phyloP scores from a whole-genome alignment of 2,329 filamentous ascomycete genomes.

The Nemania sp. region DNA sequence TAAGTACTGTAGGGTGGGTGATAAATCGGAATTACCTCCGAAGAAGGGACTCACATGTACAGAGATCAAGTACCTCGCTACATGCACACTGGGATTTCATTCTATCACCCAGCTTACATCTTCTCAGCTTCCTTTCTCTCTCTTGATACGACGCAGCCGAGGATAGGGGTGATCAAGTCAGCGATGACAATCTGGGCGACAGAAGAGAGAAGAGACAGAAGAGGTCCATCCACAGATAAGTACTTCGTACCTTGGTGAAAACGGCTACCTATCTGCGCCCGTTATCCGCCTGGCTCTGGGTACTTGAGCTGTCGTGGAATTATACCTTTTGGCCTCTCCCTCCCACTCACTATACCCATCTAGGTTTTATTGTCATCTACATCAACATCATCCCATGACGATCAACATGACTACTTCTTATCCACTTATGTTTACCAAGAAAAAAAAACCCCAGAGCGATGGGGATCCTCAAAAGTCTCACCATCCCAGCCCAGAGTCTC shows the following conservation, averaged over 20 bases:
- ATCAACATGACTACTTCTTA: neutral
- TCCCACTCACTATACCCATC: too few relatives aligned
- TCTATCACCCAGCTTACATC: neutral
- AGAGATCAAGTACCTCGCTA: too few relatives aligned
- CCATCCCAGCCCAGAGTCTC: conserved; percentile 14
- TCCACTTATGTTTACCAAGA: neutral
- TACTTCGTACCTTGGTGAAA: too few relatives aligned
- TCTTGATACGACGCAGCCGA: neutral
- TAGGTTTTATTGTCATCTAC: too few relatives aligned
- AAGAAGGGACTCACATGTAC: too few relatives aligned
- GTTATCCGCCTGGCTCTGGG: too few relatives aligned
- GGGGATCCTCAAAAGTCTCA: conserved; percentile 4
- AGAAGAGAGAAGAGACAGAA: neutral
- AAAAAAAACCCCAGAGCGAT: neutral
- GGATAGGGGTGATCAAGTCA: neutral
- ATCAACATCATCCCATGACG: too few relatives aligned
- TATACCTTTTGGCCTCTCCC: too few relatives aligned
- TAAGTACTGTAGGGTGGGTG: neutral
- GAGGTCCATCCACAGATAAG: neutral
- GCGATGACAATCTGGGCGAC: neutral
- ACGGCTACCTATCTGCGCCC: too few relatives aligned
- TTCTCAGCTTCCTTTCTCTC: neutral
- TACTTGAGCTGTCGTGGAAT: too few relatives aligned
- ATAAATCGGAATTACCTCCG: neutral
- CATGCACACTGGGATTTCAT: too few relatives aligned